Evolutionary conservation across 192 early-diverging fungal genomes (phyloP).

Genomic region (Umbelopsis sp.): DNA sequence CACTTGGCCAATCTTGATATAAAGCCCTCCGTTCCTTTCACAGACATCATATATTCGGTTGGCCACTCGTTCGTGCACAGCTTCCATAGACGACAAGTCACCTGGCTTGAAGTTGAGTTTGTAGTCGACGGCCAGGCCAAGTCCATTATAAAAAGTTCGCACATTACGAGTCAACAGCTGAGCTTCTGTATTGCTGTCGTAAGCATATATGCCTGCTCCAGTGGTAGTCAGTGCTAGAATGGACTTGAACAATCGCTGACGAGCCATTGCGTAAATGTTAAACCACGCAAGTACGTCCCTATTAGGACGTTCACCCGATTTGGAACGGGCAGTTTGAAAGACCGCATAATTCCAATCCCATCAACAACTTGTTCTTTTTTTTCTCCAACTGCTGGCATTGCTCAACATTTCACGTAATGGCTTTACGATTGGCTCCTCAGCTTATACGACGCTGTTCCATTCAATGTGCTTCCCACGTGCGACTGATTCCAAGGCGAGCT

Average conservation of each 20-base stretch:
- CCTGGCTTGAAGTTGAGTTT: constrained; percentile 79
- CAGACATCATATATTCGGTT: constrained; percentile 76
- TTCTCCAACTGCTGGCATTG: not conserved
- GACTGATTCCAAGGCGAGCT: not conserved
- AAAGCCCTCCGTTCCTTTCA: constrained; percentile 82
- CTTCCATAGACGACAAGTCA: constrained; percentile 52
- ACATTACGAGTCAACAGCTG: constrained; percentile 48
- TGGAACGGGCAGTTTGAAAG: too few relatives aligned
- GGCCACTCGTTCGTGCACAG: constrained; percentile 75
- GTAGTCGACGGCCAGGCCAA: constrained; percentile 68
- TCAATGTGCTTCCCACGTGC: not conserved
- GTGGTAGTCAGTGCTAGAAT: not conserved
- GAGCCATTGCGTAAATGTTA: not conserved
- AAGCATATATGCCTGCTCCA: constrained; percentile 41
- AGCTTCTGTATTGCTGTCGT: constrained; percentile 51
- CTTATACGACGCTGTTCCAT: constrained; percentile 13
- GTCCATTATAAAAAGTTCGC: constrained; percentile 53
- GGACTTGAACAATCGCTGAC: not conserved
- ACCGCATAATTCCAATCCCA: not conserved
- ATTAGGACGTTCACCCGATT: too few relatives aligned
- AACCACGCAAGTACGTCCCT: too few relatives aligned
- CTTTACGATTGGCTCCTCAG: constrained; percentile 18
- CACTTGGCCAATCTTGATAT: constrained; percentile 88
- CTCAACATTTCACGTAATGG: not conserved
- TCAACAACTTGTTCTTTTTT: not conserved